A percentile compares a stretch with the other conserved stretches of the same genome.
These are phyloP conservation scores for Umbilicaria muhlenbergii DNA, from an alignment of 495 filamentous ascomycete genomes.

Conservation along the genomic window DNA sequence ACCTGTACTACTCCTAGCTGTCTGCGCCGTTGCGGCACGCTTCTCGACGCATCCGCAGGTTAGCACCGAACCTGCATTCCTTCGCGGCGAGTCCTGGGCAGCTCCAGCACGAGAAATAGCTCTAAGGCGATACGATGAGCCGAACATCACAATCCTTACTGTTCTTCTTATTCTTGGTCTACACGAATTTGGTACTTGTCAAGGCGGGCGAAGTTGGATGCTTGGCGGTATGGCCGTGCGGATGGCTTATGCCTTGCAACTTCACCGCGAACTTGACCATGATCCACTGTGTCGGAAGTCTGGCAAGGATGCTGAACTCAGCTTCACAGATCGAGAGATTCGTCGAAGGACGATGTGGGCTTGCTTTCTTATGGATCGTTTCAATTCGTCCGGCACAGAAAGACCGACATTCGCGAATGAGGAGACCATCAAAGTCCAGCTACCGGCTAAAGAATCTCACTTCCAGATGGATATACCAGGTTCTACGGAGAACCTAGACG, in stretches of 20 bases:
- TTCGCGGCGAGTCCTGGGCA: slow-evolving; percentile 86
- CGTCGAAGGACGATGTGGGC: slow-evolving; percentile 93
- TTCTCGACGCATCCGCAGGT: slow-evolving; percentile 93
- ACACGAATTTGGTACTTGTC: slow-evolving; percentile 94
- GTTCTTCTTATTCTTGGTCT: slow-evolving; percentile 76
- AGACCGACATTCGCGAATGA: slow-evolving; percentile 85
- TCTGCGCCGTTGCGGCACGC: slow-evolving; percentile 83
- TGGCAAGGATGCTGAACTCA: slow-evolving; percentile 49
- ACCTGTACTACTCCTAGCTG: slow-evolving; percentile 76
- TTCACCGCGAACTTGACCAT: slow-evolving; percentile 85
- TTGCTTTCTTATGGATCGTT: slow-evolving; percentile 92
- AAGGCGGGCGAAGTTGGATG: slow-evolving; percentile 91
- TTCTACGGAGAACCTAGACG: slow-evolving; percentile 71
- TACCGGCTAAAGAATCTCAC: slow-evolving; percentile 79
- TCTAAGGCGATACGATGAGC: slow-evolving; percentile 74
- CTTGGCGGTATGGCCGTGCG: slow-evolving; percentile 85
- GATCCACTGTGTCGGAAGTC: slow-evolving; percentile 55
- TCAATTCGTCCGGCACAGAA: slow-evolving; percentile 91
- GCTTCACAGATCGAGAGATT: slow-evolving; percentile 86
- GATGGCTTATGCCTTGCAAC: slow-evolving; percentile 91
- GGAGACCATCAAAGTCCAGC: slow-evolving; percentile 71
- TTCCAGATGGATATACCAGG: slow-evolving; percentile 86
- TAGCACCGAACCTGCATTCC: slow-evolving; percentile 65
- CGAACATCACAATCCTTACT: slow-evolving; percentile 89
- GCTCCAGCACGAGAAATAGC: slow-evolving; percentile 70